These are phyloP conservation scores for Actinomucor elegans DNA, from an alignment of 371 early-diverging fungal genomes.

Conservation along the genomic window DNA sequence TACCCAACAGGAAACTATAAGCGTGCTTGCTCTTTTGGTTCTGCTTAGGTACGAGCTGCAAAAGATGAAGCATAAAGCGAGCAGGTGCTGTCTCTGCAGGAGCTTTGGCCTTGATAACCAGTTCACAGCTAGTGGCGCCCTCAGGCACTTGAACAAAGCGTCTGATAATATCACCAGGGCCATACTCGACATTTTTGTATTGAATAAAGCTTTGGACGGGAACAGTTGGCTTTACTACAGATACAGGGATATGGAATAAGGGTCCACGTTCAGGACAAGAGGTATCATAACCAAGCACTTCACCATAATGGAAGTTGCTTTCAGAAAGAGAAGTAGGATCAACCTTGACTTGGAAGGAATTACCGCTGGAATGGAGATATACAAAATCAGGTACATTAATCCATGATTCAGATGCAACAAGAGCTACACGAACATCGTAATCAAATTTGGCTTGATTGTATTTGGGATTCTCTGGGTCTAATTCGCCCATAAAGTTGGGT, in stretches of 20 bases:
- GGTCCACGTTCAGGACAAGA: conserved; percentile 72
- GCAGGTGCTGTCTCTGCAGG: conserved; percentile 52
- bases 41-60: conserved; percentile 76
- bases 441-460: conserved; percentile 67
- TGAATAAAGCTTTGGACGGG: conserved; percentile 49
- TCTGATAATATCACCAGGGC: conserved; percentile 79
- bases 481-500: conserved; percentile 79
- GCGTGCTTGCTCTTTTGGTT: conserved; percentile 66
- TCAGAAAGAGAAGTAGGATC: conserved; percentile 79
- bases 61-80: conserved; percentile 60
- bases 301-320: conserved; percentile 77
- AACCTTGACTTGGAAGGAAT: conserved; percentile 73
- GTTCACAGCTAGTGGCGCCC: conserved; percentile 73
- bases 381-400: conserved; percentile 79
- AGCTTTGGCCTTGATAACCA: conserved; percentile 41
- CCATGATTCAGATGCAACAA: conserved; percentile 76
- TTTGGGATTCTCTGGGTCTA: conserved; percentile 59
- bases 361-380: conserved; percentile 68
- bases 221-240: conserved; percentile 80
- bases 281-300: conserved; percentile 83
- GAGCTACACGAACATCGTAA: conserved; percentile 79
- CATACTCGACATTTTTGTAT: conserved; percentile 64
- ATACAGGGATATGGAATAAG: conserved; percentile 86
- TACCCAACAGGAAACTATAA: conserved; percentile 58
- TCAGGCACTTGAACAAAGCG: conserved; percentile 80